These are phyloP conservation scores for Wickerhamomyces xylosicus DNA, from an alignment of 805 yeast species.

Conservation along the genomic window DNA sequence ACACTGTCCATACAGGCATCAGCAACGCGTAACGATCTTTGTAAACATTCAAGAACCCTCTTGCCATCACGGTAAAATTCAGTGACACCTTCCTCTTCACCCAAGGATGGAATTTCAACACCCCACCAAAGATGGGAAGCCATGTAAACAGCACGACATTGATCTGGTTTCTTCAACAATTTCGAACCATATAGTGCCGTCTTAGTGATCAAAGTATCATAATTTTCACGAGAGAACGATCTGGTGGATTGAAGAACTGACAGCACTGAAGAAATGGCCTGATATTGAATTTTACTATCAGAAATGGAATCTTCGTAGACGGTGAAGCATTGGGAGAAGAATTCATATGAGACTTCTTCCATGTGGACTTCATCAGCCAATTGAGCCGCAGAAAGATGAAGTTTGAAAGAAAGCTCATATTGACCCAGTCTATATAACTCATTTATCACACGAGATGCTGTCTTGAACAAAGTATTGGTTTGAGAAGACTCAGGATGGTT, in stretches of 20 bases:
- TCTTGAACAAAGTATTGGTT: conserved; percentile 46
- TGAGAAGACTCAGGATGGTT: conserved; percentile 22
- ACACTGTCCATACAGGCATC: conserved; percentile 84
- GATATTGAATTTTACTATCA: conserved; percentile 44
- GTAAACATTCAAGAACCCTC: conserved; percentile 84
- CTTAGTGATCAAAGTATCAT: conserved; percentile 74
- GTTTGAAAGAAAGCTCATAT: conserved; percentile 27
- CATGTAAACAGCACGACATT: conserved; percentile 79
- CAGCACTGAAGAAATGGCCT: conserved; percentile 38
- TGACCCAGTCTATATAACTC: conserved; percentile 42
- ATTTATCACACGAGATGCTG: conserved; percentile 55
- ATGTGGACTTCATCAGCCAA: conserved; percentile 70
- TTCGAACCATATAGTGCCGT: conserved; percentile 83
- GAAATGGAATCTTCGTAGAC: conserved; percentile 62
- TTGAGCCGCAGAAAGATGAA: conserved; percentile 57
- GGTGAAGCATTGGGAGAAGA: conserved; percentile 79
- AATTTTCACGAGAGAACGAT: conserved; percentile 51
- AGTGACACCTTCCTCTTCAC: conserved; percentile 33
- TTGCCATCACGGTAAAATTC: conserved; percentile 41
- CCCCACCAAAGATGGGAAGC: conserved; percentile 96
- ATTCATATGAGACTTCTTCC: conserved; percentile 74
- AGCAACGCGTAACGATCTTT: conserved; percentile 79
- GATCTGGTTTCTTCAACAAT: conserved; percentile 85
- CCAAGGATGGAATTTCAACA: conserved; percentile 43
- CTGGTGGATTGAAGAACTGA: conserved; percentile 43